Conservation (phyloP, 345 rosid genomes). For the Boechera divaricarpa region DNA sequence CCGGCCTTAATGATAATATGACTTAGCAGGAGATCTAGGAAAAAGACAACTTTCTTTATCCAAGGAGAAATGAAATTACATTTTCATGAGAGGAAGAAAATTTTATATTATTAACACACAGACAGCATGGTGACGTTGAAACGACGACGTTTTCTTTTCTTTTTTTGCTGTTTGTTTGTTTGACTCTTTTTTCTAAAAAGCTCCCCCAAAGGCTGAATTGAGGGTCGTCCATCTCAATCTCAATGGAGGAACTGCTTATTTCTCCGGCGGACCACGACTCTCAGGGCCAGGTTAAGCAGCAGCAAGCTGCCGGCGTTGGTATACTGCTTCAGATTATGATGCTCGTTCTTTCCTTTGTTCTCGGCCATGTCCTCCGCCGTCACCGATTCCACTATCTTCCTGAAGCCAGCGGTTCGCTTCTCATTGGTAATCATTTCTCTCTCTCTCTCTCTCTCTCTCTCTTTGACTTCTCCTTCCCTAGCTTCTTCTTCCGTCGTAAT, state of each 20-base stretch:
- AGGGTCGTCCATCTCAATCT: slow-evolving; percentile 18
- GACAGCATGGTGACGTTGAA: not conserved
- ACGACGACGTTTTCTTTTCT: slow-evolving; percentile 13
- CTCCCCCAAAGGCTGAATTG: not conserved
- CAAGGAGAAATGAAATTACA: too few relatives aligned
- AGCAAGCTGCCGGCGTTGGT: slow-evolving; percentile 98
- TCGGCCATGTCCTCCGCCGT: slow-evolving; percentile 97
- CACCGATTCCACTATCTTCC: slow-evolving; percentile 92
- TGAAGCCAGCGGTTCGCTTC: slow-evolving; percentile 97
- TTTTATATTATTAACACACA: not conserved
- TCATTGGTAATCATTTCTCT: slow-evolving; percentile 58
- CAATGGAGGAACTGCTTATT: slow-evolving; percentile 44
- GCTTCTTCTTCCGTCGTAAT: not conserved
- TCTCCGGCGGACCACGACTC: slow-evolving; percentile 53
- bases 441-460: not conserved
- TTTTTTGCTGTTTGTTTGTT: not conserved
- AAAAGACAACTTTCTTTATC: too few relatives aligned
- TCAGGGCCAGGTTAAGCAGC: slow-evolving; percentile 69
- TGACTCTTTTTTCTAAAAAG: slow-evolving; percentile 4
- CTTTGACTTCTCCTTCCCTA: not conserved
- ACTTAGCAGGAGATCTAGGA: too few relatives aligned
- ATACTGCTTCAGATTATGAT: slow-evolving; percentile 98
- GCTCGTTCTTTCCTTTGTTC: slow-evolving; percentile 97
- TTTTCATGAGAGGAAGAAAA: too few relatives aligned
- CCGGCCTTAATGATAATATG: too few relatives aligned